Evolutionary conservation across 2,329 filamentous ascomycete species (phyloP).

Genomic region (Diaporthe helianthi): DNA sequence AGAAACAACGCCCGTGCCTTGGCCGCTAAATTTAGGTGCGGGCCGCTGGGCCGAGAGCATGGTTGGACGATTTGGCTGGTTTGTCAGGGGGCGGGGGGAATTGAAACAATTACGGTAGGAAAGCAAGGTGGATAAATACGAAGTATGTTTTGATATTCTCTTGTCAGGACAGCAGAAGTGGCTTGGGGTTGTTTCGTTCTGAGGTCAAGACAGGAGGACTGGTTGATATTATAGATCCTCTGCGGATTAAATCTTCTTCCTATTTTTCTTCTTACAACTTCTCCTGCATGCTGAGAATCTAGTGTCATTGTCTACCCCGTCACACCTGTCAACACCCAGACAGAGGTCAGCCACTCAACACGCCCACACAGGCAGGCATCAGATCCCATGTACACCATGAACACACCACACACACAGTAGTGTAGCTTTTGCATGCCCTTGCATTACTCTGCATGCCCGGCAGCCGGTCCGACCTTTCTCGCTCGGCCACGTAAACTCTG

Average conservation of each 20-base stretch:
- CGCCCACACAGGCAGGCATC: no score
- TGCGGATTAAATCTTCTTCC: background rate
- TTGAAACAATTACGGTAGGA: background rate
- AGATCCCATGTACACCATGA: background rate
- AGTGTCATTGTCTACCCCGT: background rate
- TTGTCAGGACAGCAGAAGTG: background rate
- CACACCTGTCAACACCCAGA: background rate
- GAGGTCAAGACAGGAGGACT: background rate
- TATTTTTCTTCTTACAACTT: background rate
- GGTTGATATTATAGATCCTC: background rate
- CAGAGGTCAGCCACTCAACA: slow-evolving; percentile 1
- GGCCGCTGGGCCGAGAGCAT: background rate
- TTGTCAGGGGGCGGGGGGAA: background rate
- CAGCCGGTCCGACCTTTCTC: background rate
- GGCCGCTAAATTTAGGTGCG: slow-evolving; percentile 9
- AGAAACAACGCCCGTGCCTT: background rate
- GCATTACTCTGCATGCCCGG: background rate
- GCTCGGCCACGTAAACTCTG: slow-evolving; percentile 25
- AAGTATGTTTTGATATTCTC: background rate
- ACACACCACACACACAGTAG: background rate
- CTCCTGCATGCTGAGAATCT: background rate
- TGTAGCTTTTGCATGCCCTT: background rate
- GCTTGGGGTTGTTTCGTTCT: background rate
- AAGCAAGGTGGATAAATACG: no score
- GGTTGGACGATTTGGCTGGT: background rate